Base-by-base conservation (phyloP, 2,329 filamentous ascomycete genomes). In the Aspergillus terreus region DNA sequence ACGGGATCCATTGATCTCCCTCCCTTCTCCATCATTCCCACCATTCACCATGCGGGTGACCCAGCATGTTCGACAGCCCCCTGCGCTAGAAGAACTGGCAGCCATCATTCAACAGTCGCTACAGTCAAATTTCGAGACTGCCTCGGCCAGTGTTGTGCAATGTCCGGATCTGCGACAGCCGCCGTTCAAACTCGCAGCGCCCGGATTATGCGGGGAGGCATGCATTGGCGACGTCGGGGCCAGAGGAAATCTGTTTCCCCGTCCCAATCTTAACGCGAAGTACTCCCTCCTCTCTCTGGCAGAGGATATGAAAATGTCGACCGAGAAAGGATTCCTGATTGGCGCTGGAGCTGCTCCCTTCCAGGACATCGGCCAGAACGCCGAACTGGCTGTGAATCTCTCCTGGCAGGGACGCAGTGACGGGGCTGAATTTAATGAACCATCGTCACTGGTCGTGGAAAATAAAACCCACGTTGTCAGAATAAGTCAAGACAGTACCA, bases 221-320 rank as follows among this genome's bases (percentile, higher is more conserved):
- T 64, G 64, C 35, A 64, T 77, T 4, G 73, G 71, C 14, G 76
- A 78, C 44, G 61, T 78, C 17, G 76, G 76, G 4, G 76, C 75
- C 0, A 72, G 72, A 21, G 59, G 67, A 1, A 73, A 77, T 51
- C 65, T 77, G 0, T 65, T 67, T 10, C 75, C 75, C 0, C 44
- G 27, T 0, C 72, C 74, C 0, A 63, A 66, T 4, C 57, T 72
- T 6, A 58, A 68, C 1, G 64, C n/a, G 5, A 17, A 17, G 10
- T 41, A 41, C 17, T 41, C 38, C 4, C 14, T 41, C n/a, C n/a
- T 21, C 63, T 14, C 70, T 61, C 50, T 76, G 4, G 65, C 68
- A 1, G 51, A 56, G 17, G 47, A 62, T 1, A 75, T 76, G 68
- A 66, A 69, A 2, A 71, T 77, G 68, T 54, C 55, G 4, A 44